Base-by-base conservation (phyloP, 176 grass and related monocot species). In the Oryza coarctata region DNA sequence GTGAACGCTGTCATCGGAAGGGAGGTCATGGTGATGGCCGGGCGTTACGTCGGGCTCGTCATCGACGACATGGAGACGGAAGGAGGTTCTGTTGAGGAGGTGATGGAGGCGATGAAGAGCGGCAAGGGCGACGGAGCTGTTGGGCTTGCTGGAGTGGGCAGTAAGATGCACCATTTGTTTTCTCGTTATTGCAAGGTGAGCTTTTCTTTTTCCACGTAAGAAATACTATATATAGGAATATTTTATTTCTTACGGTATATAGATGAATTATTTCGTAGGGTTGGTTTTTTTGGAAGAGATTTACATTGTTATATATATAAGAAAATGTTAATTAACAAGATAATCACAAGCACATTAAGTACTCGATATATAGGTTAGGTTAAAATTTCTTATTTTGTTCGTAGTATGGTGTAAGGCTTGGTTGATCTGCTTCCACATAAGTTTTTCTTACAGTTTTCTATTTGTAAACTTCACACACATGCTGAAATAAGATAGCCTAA, bases 1-100 rank as follows among this genome's bases (percentile, higher is more conserved):
- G 89, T 88, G 43, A 70, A 90, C 44, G 80, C 63, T 1, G 87
- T 93, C 12, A 15, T 90, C n/a, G 91, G 87, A 12, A 85, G 82
- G 55, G 85, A 93, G 88, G 27, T 90, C 41, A 66, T n/a, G 52
- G 55, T 60, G 74, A n/a, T 71, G 2, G 61, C 49, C 13, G 91
- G 88, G 2, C 83, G 83, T 8, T 90, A 85, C 20, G 66, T 74
- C 5, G 87, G 91, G 9, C 13, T 82, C 18, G 7, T 90, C 32
- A 25, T 65, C 30, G 63, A 83, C 36, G 72, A 10, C 49, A 4
- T 41, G 40, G 68, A 60, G 22, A 68, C 14, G 36, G 17, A 61
- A 25, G 45, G 84, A 33, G 45, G 18, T 17, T 38, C n/a, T 0
- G 33, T 68, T 8, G 62, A 30, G 40, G 63, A 75, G 44, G 68